These are phyloP conservation scores for Vanderwaltozyma polyspora DNA, from an alignment of 805 yeast genomes.

Conservation along the genomic window DNA sequence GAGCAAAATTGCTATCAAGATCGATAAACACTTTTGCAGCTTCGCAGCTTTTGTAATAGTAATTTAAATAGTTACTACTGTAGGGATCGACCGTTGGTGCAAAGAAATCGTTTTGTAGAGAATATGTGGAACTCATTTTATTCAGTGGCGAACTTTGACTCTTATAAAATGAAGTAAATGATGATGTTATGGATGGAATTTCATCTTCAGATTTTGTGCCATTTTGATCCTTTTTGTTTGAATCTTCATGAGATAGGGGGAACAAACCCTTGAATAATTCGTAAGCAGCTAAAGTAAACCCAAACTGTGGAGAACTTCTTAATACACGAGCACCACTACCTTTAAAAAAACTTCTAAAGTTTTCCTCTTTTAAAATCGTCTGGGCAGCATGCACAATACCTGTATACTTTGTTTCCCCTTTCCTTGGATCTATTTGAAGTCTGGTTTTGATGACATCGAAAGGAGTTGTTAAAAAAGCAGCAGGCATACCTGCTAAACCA, in stretches of 20 bases:
- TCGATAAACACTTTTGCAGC: slow-evolving; percentile 51
- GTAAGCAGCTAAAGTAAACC: slow-evolving; percentile 94
- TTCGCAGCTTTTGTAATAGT: slow-evolving; percentile 47
- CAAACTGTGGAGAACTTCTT: slow-evolving; percentile 95
- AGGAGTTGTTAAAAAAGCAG: slow-evolving; percentile 93
- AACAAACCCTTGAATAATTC: slow-evolving; percentile 58
- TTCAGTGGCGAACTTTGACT: slow-evolving; percentile 9
- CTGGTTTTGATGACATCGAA: slow-evolving; percentile 95
- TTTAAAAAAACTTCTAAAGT: slow-evolving; percentile 77
- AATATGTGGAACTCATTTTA: slow-evolving; percentile 10
- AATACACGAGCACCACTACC: slow-evolving; percentile 93
- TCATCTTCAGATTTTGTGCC: slow-evolving; percentile 5
- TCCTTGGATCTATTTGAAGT: slow-evolving; percentile 70
- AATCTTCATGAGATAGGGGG: slow-evolving; percentile 4
- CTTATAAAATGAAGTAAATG: slow-evolving; percentile 14
- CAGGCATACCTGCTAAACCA: slow-evolving; percentile 95
- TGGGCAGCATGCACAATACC: slow-evolving; percentile 71
- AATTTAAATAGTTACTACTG: slow-evolving; percentile 33
- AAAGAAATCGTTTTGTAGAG: slow-evolving; percentile 14
- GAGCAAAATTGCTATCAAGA: slow-evolving; percentile 49
- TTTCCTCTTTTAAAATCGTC: slow-evolving; percentile 72
- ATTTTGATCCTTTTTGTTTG: not conserved
- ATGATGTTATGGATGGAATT: slow-evolving; percentile 17
- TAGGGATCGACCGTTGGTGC: slow-evolving; percentile 22
- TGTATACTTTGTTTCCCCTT: slow-evolving; percentile 64